Conservation (phyloP, 1,284 basidiomycete genomes). For the Golubevia sp. region DNA sequence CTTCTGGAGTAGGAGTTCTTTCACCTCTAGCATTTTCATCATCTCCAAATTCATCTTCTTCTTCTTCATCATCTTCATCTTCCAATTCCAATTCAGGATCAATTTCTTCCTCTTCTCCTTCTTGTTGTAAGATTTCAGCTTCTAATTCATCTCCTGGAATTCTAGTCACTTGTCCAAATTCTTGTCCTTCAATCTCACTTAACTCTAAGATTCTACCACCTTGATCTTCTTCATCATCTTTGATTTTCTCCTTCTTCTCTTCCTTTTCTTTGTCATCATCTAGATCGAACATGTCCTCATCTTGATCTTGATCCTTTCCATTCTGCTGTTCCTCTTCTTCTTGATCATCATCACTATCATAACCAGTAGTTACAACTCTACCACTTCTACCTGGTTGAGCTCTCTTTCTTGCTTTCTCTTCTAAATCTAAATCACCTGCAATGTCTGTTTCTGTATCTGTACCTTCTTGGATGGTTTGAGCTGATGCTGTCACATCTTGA, state of each 20-base stretch:
- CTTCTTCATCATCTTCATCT: constrained; percentile 13
- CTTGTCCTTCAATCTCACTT: constrained; percentile 52
- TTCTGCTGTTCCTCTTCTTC: constrained; percentile 34
- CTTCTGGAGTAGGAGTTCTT: not conserved
- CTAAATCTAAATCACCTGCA: constrained; percentile 42
- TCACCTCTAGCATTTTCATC: not conserved
- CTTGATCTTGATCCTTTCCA: constrained; percentile 22
- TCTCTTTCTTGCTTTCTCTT: constrained; percentile 40
- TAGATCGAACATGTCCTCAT: constrained; percentile 3
- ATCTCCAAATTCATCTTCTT: not conserved
- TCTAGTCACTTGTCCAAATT: constrained; percentile 38
- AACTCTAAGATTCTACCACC: constrained; percentile 52
- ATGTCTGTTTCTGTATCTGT: not conserved
- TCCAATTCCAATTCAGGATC: constrained; percentile 51
- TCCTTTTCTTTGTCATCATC: constrained; percentile 6
- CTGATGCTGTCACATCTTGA: too few species aligned
- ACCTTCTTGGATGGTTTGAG: too few species aligned
- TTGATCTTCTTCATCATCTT: constrained; percentile 22
- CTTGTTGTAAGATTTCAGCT: constrained; percentile 18
- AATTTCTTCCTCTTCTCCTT: constrained; percentile 31
- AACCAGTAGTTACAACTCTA: constrained; percentile 43
- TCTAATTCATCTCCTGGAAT: constrained; percentile 33
- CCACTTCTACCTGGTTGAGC: constrained; percentile 37
- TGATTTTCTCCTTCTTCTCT: not conserved
- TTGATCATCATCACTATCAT: constrained; percentile 27